Evolutionary conservation across 2,329 filamentous ascomycete species (phyloP).

Genomic region (Aspergillus ruber): DNA sequence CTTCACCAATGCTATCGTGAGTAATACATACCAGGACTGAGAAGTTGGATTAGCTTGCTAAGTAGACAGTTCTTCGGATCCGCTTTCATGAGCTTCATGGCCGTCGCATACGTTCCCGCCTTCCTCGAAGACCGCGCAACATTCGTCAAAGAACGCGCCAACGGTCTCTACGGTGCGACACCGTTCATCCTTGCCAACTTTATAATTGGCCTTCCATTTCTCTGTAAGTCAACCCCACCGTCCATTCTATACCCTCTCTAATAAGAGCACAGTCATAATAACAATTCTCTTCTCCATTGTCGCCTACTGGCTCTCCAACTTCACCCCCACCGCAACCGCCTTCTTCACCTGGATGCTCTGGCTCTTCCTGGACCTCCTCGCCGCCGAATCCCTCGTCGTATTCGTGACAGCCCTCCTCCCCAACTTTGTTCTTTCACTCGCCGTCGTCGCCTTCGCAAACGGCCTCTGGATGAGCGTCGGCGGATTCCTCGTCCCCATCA

Average conservation of each 20-base stretch:
- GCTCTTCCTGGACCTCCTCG: constrained; percentile 77
- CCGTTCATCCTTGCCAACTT: constrained; percentile 74
- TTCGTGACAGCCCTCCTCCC: constrained; percentile 66
- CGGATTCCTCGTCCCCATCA: constrained; percentile 71
- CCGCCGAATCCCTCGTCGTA: constrained; percentile 76
- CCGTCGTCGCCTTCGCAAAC: constrained; percentile 76
- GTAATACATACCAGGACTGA: no score
- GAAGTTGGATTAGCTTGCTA: no score
- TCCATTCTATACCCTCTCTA: constrained; percentile 4
- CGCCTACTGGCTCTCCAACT: constrained; percentile 74
- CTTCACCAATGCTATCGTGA: constrained; percentile 74
- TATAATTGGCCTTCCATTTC: constrained; percentile 70
- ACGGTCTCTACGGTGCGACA: constrained; percentile 70
- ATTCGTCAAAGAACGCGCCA: constrained; percentile 70
- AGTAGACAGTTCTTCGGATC: constrained; percentile 56
- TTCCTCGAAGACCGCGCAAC: constrained; percentile 72
- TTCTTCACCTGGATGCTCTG: constrained; percentile 78
- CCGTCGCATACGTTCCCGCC: constrained; percentile 75
- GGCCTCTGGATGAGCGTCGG: constrained; percentile 84
- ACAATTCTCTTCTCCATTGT: constrained; percentile 67
- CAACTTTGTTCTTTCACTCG: constrained; percentile 72
- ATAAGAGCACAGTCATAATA: constrained; percentile 53
- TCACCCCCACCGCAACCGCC: constrained; percentile 56
- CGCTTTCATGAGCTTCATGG: constrained; percentile 75
- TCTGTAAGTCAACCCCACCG: constrained; percentile 45